phyloP scores from a whole-genome alignment of 306 rosid species.

The Sechiopsis laciniata region DNA sequence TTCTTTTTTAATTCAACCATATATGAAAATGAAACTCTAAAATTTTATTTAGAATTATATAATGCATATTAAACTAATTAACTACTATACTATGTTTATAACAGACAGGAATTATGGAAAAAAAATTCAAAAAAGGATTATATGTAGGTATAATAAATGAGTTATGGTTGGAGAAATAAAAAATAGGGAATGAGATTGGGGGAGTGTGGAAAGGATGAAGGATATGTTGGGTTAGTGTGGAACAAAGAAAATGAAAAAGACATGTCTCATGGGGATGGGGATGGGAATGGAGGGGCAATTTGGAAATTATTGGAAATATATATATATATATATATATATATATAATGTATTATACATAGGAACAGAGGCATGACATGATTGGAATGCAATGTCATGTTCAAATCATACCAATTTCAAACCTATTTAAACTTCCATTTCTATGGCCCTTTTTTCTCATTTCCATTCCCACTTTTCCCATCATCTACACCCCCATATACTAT shows the following conservation, averaged over 20 bases:
- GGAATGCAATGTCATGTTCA: background rate
- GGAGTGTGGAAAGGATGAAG: conserved; percentile 4
- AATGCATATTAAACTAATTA: too few relatives aligned
- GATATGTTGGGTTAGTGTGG: conserved; percentile 23
- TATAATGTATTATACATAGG: background rate
- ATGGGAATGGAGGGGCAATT: background rate
- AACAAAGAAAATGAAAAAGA: conserved; percentile 15
- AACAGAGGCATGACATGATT: conserved; percentile 13
- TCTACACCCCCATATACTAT: background rate
- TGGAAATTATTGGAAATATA: background rate
- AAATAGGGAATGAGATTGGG: background rate
- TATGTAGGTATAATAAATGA: too few relatives aligned
- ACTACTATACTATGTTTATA: too few relatives aligned
- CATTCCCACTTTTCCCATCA: background rate
- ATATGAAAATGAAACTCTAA: too few relatives aligned
- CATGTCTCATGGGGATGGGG: background rate
- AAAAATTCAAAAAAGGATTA: too few relatives aligned
- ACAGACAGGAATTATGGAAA: too few relatives aligned
- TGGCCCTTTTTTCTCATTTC: background rate
- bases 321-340: too few relatives aligned
- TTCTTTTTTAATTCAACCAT: too few relatives aligned
- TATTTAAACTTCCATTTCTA: conserved; percentile 3
- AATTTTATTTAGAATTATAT: too few relatives aligned
- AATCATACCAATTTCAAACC: conserved; percentile 4
- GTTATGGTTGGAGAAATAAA: background rate